Conservation (phyloP, 192 early-diverging fungal genomes). For the Coemansia sp. region DNA sequence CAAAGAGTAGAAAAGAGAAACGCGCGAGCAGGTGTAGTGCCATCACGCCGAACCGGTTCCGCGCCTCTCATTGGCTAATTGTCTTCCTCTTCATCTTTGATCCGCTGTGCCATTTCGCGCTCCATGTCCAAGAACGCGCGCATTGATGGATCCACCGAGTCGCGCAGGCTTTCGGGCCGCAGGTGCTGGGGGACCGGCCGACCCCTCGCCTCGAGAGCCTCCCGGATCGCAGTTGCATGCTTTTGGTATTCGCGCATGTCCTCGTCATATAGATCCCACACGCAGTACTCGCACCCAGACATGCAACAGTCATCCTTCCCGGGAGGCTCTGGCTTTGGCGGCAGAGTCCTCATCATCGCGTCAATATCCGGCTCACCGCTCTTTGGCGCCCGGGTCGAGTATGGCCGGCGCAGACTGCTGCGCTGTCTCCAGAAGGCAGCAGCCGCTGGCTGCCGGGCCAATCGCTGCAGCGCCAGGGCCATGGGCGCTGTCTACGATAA, state of each 20-base stretch:
- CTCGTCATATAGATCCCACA: constrained; percentile 52
- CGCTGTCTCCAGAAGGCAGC: background rate
- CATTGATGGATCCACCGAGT: constrained; percentile 44
- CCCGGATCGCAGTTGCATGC: constrained; percentile 20
- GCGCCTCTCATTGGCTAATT: constrained; percentile 4
- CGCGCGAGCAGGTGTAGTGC: background rate
- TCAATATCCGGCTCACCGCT: constrained; percentile 17
- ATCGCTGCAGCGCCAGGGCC: background rate
- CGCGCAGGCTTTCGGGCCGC: constrained; percentile 26
- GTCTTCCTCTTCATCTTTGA: constrained; percentile 33
- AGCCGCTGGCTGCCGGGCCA: background rate
- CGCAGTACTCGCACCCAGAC: constrained; percentile 49
- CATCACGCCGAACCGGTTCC: background rate
- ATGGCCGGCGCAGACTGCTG: background rate
- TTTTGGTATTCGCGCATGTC: constrained; percentile 49
- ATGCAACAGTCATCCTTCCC: constrained; percentile 39
- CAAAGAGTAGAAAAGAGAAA: constrained; percentile 1
- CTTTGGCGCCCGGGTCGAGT: background rate
- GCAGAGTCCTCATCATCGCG: constrained; percentile 28
- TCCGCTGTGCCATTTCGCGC: constrained; percentile 36
- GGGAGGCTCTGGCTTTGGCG: constrained; percentile 49
- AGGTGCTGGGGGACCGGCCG: constrained; percentile 32
- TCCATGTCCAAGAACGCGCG: constrained; percentile 50
- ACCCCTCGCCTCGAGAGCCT: constrained; percentile 25
- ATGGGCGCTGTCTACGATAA: background rate